These are phyloP conservation scores for Aleurites moluccanus DNA, from an alignment of 441 rosid genomes.

Conservation along the genomic window DNA sequence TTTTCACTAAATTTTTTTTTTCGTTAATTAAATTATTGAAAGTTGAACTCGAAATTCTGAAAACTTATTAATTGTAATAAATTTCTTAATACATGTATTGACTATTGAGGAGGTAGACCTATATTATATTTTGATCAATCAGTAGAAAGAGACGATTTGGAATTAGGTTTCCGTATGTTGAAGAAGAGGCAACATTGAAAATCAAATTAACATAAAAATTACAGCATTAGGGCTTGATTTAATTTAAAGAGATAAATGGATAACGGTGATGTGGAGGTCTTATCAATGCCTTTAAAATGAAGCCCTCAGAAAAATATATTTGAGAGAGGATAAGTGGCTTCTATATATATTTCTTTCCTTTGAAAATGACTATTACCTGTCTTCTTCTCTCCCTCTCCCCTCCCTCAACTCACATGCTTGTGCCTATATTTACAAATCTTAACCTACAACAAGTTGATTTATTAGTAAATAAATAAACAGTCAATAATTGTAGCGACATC, in stretches of 20 bases:
- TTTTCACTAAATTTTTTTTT: too few species aligned
- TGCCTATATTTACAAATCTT: too few species aligned
- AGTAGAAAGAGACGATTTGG: too few species aligned
- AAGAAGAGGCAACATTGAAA: too few species aligned
- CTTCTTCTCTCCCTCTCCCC: not conserved
- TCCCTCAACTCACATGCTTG: not conserved
- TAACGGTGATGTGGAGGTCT: conserved; percentile 24
- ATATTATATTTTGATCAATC: not conserved
- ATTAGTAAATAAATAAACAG: too few species aligned
- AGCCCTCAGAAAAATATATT: not conserved
- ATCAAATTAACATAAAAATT: not conserved
- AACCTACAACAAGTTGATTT: too few species aligned
- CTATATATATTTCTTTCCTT: conserved; percentile 7
- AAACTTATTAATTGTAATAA: too few species aligned
- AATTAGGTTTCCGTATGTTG: too few species aligned
- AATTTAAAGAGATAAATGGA: conserved; percentile 9
- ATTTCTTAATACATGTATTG: not conserved
- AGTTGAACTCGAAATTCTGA: too few species aligned
- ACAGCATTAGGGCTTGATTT: not conserved
- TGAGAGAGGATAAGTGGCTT: not conserved
- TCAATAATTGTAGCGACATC: too few species aligned
- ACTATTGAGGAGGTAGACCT: not conserved
- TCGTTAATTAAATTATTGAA: too few species aligned
- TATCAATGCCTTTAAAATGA: not conserved
- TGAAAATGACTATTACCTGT: not conserved